Evolutionary conservation across 2,329 filamentous ascomycete species (phyloP), one percentile per base, ranked within the genome.

Genomic region (Chlorencoelia australis): DNA sequence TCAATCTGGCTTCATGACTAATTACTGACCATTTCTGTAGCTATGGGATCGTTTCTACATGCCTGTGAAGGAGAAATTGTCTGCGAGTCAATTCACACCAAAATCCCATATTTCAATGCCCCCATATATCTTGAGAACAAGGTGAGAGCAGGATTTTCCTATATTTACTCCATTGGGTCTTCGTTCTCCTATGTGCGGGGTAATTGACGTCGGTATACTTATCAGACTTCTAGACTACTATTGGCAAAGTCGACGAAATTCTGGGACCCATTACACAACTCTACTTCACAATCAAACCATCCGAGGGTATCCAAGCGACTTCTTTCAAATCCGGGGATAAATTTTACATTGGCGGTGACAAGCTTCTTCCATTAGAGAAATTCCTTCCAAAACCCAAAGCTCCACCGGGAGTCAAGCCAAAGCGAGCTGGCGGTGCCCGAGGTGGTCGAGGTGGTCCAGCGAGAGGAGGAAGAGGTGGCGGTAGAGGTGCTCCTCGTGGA

Each of bases 101-200:
- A 96, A 68, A 82, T 98, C 47, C 91, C 91, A 44, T 94, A 94
- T 69, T 98, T 98, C 80, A 96, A 95, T 70, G 91, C 91, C 44
- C 87, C 87, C 51, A 94, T 98, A 63, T 98, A 91, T 68, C 81
- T 96, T 55, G 89, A 96, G 73, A 98, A 96, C 72, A 98, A 96
- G 73, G 82, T 81, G 36, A 18, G 30, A 19, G 15, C 11, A 15
- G 11, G 29, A 19, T 20, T 21, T 9, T 19, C 27, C 24, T 17
- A 29, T 27, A 30, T 18, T 43, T 17, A 8, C 7, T 22, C 21
- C 16, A 24, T 17, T 26, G 11, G 14, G 21, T 13, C 15, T 37
- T 32, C n/a, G 17, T 28, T n/a, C 11, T 9, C 18, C 13, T 15
- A 6, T 20, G 21, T 15, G 3, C 5, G 2, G 13, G 13, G 8